Base-by-base conservation (phyloP, 2,329 filamentous ascomycete species). In the Alternaria metachromatica region DNA sequence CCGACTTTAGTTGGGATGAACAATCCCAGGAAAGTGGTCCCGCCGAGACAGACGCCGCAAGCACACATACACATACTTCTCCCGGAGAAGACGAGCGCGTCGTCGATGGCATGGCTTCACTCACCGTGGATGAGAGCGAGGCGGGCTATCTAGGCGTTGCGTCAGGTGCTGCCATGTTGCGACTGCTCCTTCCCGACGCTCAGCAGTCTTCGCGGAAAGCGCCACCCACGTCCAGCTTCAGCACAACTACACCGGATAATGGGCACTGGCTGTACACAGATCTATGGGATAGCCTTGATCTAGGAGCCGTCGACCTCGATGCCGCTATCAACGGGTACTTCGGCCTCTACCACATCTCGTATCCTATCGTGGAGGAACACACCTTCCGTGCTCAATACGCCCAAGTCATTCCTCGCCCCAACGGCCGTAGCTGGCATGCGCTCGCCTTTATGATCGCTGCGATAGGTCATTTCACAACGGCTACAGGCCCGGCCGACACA, bases 291-390 rank as follows among this genome's bases (percentile, higher is more conserved):
- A 50, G 21, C 20, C 21, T 58, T 15, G 21, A 43, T 4, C 15
- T 43, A 49, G 55, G 55, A 8, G 10, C n/a, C 4, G 6, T 43
- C 18, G 30, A 58, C 11, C 30, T 50, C 13, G 26, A 50, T 43
- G 55, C 55, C 4, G 55, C 28, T 20, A 63, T 82, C 41, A 80
- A 84, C 60, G 80, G 81, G 1, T 85, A 83, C 67, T 85, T 85
- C 59, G 67, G 78, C 20, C 78, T 83, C 23, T 85, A 84, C 64
- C 82, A 85, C 65, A 73, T 76, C 7, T 81, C 80, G 46, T 85
- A 84, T 67, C 84, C 83, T 2, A 80, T 85, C 44, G 73, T 85
- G 9, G 82, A 85, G 57, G 83, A 85, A 65, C 77, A 80, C 6
- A 82, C 80, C 1, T 85, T 85, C 60, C 76, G 82, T 55, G 82